Evolutionary conservation across 768 basidiomycete species (phyloP).

Genomic region (Kwoniella bestiolae): DNA sequence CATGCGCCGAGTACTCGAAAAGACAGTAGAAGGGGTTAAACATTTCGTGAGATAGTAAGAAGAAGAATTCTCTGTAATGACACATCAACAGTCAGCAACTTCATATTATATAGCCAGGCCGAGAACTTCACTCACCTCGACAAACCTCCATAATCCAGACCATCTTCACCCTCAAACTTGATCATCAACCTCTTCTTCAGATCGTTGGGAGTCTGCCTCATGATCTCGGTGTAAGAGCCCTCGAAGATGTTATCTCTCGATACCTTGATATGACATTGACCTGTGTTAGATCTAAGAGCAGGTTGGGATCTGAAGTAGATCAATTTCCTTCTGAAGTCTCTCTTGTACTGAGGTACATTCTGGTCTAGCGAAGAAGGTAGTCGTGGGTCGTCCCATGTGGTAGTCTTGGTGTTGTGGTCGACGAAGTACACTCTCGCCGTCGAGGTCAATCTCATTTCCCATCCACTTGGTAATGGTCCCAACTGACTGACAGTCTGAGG

Average conservation of each 20-base stretch:
- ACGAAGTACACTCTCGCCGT: constrained; percentile 99
- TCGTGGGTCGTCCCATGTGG: constrained; percentile 99
- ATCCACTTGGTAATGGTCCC: constrained; percentile 93
- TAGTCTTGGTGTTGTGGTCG: constrained; percentile 99
- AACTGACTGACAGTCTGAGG: constrained; percentile 96
- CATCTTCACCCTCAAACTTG: constrained; percentile 99
- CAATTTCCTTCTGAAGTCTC: constrained; percentile 97
- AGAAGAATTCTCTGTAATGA: constrained; percentile 90
- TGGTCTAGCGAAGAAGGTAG: constrained; percentile 91
- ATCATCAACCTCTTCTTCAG: constrained; percentile 99
- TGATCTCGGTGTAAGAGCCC: constrained; percentile 98
- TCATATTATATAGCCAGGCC: neutral
- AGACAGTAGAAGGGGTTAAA: constrained; percentile 99
- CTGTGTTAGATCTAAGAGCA: constrained; percentile 95
- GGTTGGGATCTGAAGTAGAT: constrained; percentile 99
- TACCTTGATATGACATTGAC: constrained; percentile 99
- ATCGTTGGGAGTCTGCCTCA: constrained; percentile 95
- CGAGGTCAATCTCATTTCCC: constrained; percentile 99
- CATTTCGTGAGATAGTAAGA: constrained; percentile 99
- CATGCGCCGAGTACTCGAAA: constrained; percentile 99
- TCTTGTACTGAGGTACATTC: constrained; percentile 99
- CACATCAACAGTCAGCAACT: neutral
- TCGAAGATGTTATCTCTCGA: constrained; percentile 98
- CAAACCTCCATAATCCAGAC: constrained; percentile 96
- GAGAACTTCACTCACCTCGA: constrained; percentile 69